Evolutionary conservation across 2,329 filamentous ascomycete species (phyloP), one percentile per base, ranked within the genome.

Genomic region (Knufia petricola): DNA sequence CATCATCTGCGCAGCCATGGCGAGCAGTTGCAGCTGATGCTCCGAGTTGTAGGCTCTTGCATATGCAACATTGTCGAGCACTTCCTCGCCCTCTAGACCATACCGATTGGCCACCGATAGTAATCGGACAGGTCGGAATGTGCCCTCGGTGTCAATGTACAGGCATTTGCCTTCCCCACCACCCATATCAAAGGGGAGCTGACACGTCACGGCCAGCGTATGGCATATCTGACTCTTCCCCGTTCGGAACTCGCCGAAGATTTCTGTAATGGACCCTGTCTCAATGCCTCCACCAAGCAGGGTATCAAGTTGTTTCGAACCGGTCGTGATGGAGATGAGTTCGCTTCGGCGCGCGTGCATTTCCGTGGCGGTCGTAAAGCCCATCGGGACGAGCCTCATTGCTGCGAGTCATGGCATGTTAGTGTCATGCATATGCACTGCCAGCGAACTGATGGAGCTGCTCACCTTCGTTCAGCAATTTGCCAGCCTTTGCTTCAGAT

Each of bases 141-240:
- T 98, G 52, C 92, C 94, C 66, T 98, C 92, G 0, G 92, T 98
- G 61, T 98, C 92, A 57, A 98, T 98, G 62, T 98, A 98, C 43
- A 98, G 75, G 62, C 94, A 98, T 65, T 98, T 98, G 40, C 92
- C 92, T 69, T 98, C 92, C 24, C 94, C 92, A 49, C 92, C 92
- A 46, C 92, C 94, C 90, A 96, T 96, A 63, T 98, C 92, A 64
- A 98, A 96, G 1, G 92, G 92, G 37, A 98, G 68, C 66, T 98
- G 92, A 64, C 94, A 98, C 40, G 92, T 98, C 24, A 98, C 92
- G 0, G 94, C 92, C n/a, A 98, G 75, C 0, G 92, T 98, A 65
- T 98, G 94, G 61, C 92, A 98, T 50, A 98, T 90, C 67, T 98
- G 92, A 72, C 88, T 95, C 71, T 98, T 98, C 66, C 92, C 94